Base-by-base conservation (phyloP, 2,329 filamentous ascomycete genomes). In the Aureobasidium namibiae region DNA sequence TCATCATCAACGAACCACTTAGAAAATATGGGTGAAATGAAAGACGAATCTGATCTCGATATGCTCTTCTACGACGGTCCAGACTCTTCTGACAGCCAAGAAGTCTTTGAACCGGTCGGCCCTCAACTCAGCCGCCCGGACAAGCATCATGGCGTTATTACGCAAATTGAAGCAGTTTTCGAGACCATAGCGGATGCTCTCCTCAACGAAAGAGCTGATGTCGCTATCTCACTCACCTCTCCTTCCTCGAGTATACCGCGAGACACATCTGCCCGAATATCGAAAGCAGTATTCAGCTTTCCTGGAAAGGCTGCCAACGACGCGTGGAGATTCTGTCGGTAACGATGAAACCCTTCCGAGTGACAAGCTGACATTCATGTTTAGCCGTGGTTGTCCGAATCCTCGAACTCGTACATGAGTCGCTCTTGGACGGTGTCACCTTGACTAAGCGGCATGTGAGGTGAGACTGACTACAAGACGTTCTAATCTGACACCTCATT, bases 341-440 rank as follows among this genome's bases (percentile, higher is more conserved):
- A 8, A 24, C 31, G 13, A 42, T 31, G 11, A 5, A n/a, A 41
- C 11, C 10, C 23, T 18, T 14, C 21, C 0, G 14, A 18, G 13
- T 45, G 3, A 9, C 7, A 7, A 45, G 42, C 23, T 45, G 23
- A 45, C 14, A 26, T 29, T 14, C n/a, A 45, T 23, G 24, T 60
- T n/a, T n/a, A 83, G 82, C 80, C 64, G 75, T 82, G 6, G 69
- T 82, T 3, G 61, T 83, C n/a, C 76, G 80, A 6, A 78, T 85
- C 9, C 69, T 86, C 9, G 76, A 80, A 42, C 74, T 82, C 16
- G 75, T 86, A 53, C 77, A 82, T 36, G 73, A 78, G 62, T 78
- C 79, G 6, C 70, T 85, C 21, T 65, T 73, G 8, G 72, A 73
- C 2, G 73, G 79, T 44, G 68, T 75, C 18, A 67, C 78, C 10